phyloP scores from a whole-genome alignment of 1,284 basidiomycete genomes.

The Salmacisia buchloeana region DNA sequence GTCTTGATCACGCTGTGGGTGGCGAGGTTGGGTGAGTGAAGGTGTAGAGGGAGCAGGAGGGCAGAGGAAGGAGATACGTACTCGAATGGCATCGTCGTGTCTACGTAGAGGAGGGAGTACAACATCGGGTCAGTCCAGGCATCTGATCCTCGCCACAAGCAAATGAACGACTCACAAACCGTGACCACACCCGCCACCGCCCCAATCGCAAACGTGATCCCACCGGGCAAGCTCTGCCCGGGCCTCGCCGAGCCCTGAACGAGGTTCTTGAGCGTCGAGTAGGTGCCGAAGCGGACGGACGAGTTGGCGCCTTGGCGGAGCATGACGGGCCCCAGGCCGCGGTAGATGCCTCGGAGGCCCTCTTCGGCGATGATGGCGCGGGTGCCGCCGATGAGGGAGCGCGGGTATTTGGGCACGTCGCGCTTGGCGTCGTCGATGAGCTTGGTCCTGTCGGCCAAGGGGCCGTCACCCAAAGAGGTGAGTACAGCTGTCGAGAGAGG shows the following conservation, averaged over 20 bases:
- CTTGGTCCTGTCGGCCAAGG: constrained; percentile 61
- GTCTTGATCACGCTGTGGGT: constrained; percentile 81
- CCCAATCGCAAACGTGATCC: constrained; percentile 90
- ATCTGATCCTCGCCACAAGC: neutral
- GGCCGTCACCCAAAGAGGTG: neutral
- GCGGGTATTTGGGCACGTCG: constrained; percentile 69
- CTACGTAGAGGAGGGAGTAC: neutral
- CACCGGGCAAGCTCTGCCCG: constrained; percentile 75
- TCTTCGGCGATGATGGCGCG: constrained; percentile 74
- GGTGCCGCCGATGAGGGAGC: constrained; percentile 83
- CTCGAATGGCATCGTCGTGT: constrained; percentile 48
- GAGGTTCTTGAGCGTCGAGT: constrained; percentile 75
- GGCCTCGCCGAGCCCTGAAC: constrained; percentile 77
- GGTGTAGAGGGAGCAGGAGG: neutral
- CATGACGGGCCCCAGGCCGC: constrained; percentile 91
- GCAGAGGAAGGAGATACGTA: constrained; percentile 12
- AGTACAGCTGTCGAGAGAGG: neutral
- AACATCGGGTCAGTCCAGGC: neutral
- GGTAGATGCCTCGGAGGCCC: constrained; percentile 72
- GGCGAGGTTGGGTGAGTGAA: neutral
- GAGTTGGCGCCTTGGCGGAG: constrained; percentile 97
- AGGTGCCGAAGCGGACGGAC: constrained; percentile 92
- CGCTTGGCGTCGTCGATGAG: constrained; percentile 90
- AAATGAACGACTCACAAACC: constrained; percentile 60
- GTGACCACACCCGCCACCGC: constrained; percentile 89